Conservation (phyloP, 176 grass and related monocot species). For the Bothriochloa decipiens region DNA sequence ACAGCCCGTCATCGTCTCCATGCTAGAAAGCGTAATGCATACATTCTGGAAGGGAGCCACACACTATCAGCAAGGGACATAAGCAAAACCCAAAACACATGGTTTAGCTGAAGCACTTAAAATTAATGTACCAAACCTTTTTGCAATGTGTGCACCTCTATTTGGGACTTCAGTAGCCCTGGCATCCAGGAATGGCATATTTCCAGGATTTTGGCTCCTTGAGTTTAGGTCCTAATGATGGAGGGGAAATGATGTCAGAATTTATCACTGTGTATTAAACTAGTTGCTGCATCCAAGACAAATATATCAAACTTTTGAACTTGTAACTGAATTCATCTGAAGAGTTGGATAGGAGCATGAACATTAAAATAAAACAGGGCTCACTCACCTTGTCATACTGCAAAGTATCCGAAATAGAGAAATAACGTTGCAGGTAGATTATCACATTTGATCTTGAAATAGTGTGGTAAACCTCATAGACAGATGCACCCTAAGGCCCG, state of each 20-base stretch:
- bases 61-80: background rate
- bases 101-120: background rate
- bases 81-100: background rate
- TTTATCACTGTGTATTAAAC: background rate
- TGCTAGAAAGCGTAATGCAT: background rate
- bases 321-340: background rate
- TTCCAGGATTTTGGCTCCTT: background rate
- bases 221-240: background rate
- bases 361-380: background rate
- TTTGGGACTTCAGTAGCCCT: background rate
- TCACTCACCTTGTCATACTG: background rate
- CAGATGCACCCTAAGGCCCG: too few species aligned
- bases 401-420: too few species aligned
- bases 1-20: background rate
- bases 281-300: background rate
- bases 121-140: background rate
- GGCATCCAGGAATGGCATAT: background rate
- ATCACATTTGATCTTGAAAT: too few species aligned
- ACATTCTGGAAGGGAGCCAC: background rate
- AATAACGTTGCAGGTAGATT: too few species aligned
- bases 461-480: too few species aligned
- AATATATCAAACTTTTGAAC: background rate
- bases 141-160: background rate
- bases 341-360: background rate
- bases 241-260: background rate